Conservation (phyloP, 805 yeast genomes). For the Spathaspora hagerdaliae region DNA sequence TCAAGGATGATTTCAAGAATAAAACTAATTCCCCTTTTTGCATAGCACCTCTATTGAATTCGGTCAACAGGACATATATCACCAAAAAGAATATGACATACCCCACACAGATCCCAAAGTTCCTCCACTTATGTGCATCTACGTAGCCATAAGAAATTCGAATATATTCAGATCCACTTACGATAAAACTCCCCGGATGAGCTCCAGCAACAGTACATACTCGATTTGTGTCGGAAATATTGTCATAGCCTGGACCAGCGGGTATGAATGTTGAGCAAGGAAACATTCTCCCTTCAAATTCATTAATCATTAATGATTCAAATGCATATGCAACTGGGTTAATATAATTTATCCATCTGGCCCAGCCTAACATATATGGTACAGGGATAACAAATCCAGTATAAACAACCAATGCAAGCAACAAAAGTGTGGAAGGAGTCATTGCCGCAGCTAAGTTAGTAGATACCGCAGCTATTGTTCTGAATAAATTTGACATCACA, state of each 20-base stretch:
- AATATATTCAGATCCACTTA: conserved; percentile 60
- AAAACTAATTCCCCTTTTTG: conserved; percentile 38
- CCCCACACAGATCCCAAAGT: conserved; percentile 63
- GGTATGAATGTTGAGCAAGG: conserved; percentile 59
- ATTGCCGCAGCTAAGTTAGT: conserved; percentile 38
- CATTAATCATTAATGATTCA: conserved; percentile 63
- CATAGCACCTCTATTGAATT: conserved; percentile 35
- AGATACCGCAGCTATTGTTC: conserved; percentile 40
- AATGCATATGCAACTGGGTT: conserved; percentile 40
- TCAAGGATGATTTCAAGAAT: conserved; percentile 23
- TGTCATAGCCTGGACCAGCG: conserved; percentile 49
- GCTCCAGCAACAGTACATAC: conserved; percentile 65
- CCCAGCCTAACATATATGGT: conserved; percentile 59
- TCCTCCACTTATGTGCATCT: conserved; percentile 71
- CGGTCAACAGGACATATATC: conserved; percentile 31
- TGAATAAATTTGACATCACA: conserved; percentile 39
- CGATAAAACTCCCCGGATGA: conserved; percentile 45
- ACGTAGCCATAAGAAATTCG: conserved; percentile 44
- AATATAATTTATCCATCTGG: conserved; percentile 46
- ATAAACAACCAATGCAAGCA: conserved; percentile 53
- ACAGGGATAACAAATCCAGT: conserved; percentile 45
- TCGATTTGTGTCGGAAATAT: conserved; percentile 30
- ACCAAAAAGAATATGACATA: conserved; percentile 42
- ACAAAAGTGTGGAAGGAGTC: conserved; percentile 42
- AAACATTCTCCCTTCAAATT: conserved; percentile 56